Evolutionary conservation across 768 basidiomycete genomes (phyloP).

Genomic region (Rhodosporidiobolus sp.): DNA sequence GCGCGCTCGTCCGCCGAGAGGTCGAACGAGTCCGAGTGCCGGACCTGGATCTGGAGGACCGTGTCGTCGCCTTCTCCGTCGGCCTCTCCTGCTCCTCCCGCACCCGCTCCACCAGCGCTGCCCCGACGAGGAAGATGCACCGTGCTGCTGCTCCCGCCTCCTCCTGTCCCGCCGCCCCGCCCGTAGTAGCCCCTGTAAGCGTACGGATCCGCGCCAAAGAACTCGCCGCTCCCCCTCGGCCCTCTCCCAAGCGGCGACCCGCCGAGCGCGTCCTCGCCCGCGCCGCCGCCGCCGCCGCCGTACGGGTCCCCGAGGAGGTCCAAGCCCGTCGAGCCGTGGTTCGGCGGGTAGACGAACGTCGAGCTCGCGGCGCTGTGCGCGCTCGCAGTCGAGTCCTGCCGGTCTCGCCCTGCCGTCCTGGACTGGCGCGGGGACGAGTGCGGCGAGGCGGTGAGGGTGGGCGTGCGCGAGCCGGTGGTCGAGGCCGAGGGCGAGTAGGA

Average conservation of each 20-base stretch:
- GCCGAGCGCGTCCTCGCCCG: neutral
- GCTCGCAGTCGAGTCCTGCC: neutral
- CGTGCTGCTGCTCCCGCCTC: slow-evolving; percentile 16
- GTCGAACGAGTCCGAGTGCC: slow-evolving; percentile 40
- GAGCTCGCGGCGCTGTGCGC: neutral
- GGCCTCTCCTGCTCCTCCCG: neutral
- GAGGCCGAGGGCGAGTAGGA: neutral
- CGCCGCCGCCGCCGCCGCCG: neutral
- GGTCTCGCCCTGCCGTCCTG: neutral
- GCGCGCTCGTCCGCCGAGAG: neutral
- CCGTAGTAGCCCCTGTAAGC: neutral
- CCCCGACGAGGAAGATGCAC: neutral
- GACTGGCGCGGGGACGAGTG: neutral
- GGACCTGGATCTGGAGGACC: slow-evolving; percentile 24
- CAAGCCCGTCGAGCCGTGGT: slow-evolving; percentile 17
- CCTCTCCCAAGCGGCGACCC: neutral
- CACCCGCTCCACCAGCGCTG: neutral
- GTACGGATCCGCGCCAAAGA: slow-evolving; percentile 11
- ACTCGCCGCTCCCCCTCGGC: neutral
- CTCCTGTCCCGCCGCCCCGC: neutral
- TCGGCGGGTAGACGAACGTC: slow-evolving; percentile 20
- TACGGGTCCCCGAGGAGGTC: slow-evolving; percentile 1
- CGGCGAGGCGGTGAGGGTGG: slow-evolving; percentile 17
- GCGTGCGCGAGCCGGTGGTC: slow-evolving; percentile 1
- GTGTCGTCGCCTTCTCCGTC: neutral